phyloP scores from a whole-genome alignment of 306 rosid species.

The Fagus sylvatica region DNA sequence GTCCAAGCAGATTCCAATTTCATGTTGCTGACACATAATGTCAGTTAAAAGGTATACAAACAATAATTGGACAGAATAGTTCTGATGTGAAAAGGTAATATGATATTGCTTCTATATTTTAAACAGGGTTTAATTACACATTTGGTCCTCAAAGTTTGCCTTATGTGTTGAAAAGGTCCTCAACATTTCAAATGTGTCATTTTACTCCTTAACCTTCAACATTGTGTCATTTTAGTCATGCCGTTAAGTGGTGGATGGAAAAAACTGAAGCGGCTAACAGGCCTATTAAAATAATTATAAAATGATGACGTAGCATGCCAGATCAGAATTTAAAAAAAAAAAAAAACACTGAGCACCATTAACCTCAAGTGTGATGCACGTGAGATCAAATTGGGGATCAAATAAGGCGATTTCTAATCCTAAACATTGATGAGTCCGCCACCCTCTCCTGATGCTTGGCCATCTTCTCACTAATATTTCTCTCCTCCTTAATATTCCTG shows the following conservation, averaged over 20 bases:
- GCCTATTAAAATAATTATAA: no score
- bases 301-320: no score
- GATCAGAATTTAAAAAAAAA: no score
- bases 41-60: neutral
- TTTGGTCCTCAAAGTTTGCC: no score
- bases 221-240: no score
- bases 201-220: no score
- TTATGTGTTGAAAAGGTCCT: no score
- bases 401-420: conserved; percentile 29
- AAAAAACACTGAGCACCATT: no score
- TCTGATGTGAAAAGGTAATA: neutral
- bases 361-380: no score
- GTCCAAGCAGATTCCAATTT: conserved; percentile 2
- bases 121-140: neutral
- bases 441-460: conserved; percentile 53
- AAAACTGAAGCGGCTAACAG: no score
- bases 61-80: neutral
- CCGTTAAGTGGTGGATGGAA: no score
- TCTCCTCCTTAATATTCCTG: conserved; percentile 55
- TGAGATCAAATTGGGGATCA: conserved; percentile 28
- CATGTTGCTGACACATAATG: neutral
- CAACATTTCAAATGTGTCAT: no score
- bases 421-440: conserved; percentile 52
- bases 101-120: neutral
- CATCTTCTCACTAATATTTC: conserved; percentile 47